Evolutionary conservation across 805 yeast species (phyloP), one percentile per base, ranked within the genome.

Genomic region (Ogataea wickerhamii): DNA sequence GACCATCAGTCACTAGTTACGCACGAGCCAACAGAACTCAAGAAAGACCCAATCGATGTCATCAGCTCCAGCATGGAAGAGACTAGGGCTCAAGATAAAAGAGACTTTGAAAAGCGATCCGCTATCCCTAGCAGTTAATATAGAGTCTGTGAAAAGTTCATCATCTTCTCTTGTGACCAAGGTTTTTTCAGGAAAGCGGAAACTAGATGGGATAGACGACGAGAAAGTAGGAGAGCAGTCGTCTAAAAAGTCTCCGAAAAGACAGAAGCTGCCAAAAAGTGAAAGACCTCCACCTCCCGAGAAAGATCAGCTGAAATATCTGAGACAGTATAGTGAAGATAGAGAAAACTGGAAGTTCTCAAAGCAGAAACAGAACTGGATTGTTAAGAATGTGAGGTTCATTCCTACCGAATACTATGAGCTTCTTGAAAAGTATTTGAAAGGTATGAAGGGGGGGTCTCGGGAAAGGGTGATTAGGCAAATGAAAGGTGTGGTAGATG

Each of bases 331-430:
- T 52, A 56, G 63, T 4, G 68, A 71, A 10, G 86, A 82, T 45
- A 64, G 60, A 42, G 75, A 63, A 0, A 68, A 71, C 41, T 86
- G 95, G 95, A 86, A 86, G 65, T 86, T 86, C 58, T 80, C 87
- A 41, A 86, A 86, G 53, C 89, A 81, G 66, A 85, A 86, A 47
- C 95, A 86, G 60, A 85, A 85, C 55, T 86, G 95, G 95, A 70
- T 86, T 29, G 62, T 86, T 46, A 79, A 78, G 52, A 78, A 85
- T 55, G 60, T 82, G 22, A 68, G 63, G 34, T 45, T 49, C 18
- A 75, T 80, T 17, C 82, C 80, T 2, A 64, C 62, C 0, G 62
- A 67, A 7, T 84, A 82, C 52, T 77, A 73, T 35, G 60, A 55
- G 1, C 72, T 75, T 19, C 58, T 85, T 40, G 43, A 66, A 11